A percentile compares a stretch with the other conserved stretches of the same genome.
Conservation (phyloP, 345 rosid species). For the Raphanus sativus region DNA sequence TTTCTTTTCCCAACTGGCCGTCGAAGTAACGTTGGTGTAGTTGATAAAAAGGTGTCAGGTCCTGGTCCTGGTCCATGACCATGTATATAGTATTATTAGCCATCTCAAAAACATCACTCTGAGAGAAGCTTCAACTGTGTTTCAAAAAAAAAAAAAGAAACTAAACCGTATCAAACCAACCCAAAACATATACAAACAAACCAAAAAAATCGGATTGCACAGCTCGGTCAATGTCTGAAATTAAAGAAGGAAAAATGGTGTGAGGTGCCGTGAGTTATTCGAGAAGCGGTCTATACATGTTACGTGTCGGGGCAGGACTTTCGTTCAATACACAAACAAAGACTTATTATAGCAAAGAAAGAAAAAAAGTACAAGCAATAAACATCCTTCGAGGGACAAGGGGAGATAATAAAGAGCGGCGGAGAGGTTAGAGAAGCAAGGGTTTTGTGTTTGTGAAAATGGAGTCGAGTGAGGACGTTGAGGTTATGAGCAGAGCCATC, state of each 20-base stretch:
- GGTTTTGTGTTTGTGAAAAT: constrained; percentile 9
- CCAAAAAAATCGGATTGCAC: neutral
- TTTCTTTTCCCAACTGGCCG: no score
- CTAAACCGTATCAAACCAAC: no score
- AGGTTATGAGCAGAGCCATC: constrained; percentile 49
- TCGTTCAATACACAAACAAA: neutral
- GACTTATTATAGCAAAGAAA: neutral
- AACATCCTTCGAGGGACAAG: neutral
- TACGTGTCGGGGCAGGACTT: constrained; percentile 22
- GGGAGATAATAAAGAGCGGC: neutral
- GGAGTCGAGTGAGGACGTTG: constrained; percentile 48
- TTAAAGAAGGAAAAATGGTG: neutral
- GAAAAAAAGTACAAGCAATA: neutral
- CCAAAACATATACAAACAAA: neutral
- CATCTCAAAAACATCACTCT: no score
- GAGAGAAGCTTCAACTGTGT: no score
- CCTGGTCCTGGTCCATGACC: no score
- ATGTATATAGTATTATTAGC: no score
- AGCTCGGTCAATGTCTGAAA: neutral
- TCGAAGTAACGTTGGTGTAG: no score
- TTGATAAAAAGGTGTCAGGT: no score
- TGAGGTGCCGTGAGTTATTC: neutral
- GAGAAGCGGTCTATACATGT: constrained; percentile 15
- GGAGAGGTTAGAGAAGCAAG: constrained; percentile 13
- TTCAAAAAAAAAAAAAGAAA: no score